A percentile compares a stretch with the other conserved stretches of the same genome.
Conservation (phyloP, 139 green algal genomes). For the Pseudopediastrum boryanum region DNA sequence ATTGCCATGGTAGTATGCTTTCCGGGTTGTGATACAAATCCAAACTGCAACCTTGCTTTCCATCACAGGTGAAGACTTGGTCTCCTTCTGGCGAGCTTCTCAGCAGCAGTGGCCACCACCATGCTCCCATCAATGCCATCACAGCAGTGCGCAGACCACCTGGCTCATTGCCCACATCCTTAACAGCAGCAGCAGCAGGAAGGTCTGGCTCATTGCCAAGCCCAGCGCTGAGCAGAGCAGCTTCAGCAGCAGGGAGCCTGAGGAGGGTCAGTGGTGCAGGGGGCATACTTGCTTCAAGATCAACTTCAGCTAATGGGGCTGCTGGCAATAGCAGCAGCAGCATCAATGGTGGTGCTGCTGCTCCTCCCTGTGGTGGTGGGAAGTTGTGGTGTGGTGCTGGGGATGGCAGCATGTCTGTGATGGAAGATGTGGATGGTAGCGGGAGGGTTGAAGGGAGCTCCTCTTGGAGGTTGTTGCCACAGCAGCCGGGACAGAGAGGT, state of each 20-base stretch:
- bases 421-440: background rate
- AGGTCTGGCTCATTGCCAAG: too few relatives aligned
- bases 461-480: slow-evolving; percentile 6
- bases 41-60: background rate
- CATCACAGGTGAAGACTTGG: slow-evolving; percentile 40
- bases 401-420: slow-evolving; percentile 32
- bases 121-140: slow-evolving; percentile 20
- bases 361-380: background rate
- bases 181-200: slow-evolving; percentile 9
- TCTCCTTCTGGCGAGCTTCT: slow-evolving; percentile 20
- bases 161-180: background rate
- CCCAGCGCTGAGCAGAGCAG: slow-evolving; percentile 28
- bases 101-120: slow-evolving; percentile 26
- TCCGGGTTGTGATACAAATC: too few relatives aligned
- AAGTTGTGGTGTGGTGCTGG: slow-evolving; percentile 28
- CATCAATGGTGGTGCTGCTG: background rate
- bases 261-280: background rate
- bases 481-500: slow-evolving; percentile 14
- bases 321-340: background rate
- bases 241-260: background rate
- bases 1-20: background rate
- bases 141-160: background rate
- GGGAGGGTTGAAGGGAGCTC: slow-evolving; percentile 2
- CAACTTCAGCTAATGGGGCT: background rate
- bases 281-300: background rate